Evolutionary conservation across 2,329 filamentous ascomycete genomes (phyloP), one percentile per base, ranked within the genome.

Genomic region (Nigrospora osmanthi): DNA sequence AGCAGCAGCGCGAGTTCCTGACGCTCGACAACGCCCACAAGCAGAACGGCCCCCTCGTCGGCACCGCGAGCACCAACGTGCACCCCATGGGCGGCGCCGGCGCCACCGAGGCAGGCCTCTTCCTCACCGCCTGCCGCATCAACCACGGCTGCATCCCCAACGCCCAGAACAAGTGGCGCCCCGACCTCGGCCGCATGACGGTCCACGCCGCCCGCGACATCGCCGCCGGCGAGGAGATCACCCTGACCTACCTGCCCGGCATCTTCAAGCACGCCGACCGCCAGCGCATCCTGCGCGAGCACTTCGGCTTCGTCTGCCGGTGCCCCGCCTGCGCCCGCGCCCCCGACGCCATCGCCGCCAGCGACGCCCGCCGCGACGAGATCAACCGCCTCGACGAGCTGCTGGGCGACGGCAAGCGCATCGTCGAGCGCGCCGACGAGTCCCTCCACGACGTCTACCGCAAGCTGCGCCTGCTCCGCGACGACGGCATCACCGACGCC

Each of bases 141-240:
- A 58, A 58, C 39, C 55, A 57, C 44, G 50, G 49, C 4, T 58
- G 55, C 38, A 39, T 56, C 11, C 55, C 54, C 15, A 57, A 57
- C 37, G 47, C 54, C 16, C 55, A 58, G 43, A 54, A 51, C 34
- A 58, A 56, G 46, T 56, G 51, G 37, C 42, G 54, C 38, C 31
- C 46, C 2, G 44, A 30, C 23, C 17, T 47, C 23, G 43, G 48
- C 11, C 44, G 33, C 37, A 55, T 56, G 42, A 56, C 53, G 36
- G 42, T 56, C 11, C 53, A 56, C 40, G 50, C 54, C 6, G 52
- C 48, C 28, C 42, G 53, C 15, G 52, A 56, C 45, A 56, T 56
- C 33, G 23, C 36, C 23, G 30, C 15, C 2, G 53, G 44, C 34
- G 54, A 56, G 44, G 54, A 56, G 36, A 39, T 56, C 13, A 53